Percentiles rank a stretch among this genome's conserved stretches.
phyloP scores from a whole-genome alignment of 306 rosid genomes.

The Vachellia collinsii region DNA sequence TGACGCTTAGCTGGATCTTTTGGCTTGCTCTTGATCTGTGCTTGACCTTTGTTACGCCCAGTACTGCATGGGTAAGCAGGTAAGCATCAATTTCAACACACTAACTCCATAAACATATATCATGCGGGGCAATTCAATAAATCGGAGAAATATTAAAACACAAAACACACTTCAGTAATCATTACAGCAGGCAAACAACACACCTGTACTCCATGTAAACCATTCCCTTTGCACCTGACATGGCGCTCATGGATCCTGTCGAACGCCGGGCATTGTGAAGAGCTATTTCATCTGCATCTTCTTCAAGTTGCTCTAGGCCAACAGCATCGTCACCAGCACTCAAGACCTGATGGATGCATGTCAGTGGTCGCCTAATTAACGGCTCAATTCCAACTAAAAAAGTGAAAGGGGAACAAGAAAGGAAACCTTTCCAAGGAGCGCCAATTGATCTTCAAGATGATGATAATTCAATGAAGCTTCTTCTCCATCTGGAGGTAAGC shows the following conservation, averaged over 20 bases:
- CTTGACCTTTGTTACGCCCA: slow-evolving; percentile 59
- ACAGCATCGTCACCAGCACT: slow-evolving; percentile 90
- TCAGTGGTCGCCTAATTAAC: slow-evolving; percentile 35
- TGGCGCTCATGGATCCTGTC: slow-evolving; percentile 82
- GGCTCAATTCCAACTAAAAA: slow-evolving; percentile 13
- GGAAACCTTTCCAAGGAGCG: slow-evolving; percentile 82
- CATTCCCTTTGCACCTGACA: slow-evolving; percentile 96
- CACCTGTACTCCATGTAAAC: slow-evolving; percentile 96
- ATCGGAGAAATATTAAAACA: slow-evolving; percentile 23
- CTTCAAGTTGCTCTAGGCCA: slow-evolving; percentile 91
- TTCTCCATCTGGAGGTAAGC: slow-evolving; percentile 90
- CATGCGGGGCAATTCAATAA: slow-evolving; percentile 11
- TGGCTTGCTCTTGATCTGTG: slow-evolving; percentile 80
- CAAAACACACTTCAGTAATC: not conserved
- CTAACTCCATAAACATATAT: not conserved
- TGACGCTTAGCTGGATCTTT: slow-evolving; percentile 92
- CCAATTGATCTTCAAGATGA: slow-evolving; percentile 78
- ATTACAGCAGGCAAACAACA: slow-evolving; percentile 17
- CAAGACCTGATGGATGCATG: slow-evolving; percentile 60
- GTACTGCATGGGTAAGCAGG: slow-evolving; percentile 53
- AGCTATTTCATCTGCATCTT: slow-evolving; percentile 87
- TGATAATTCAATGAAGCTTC: slow-evolving; percentile 77
- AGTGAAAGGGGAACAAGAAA: slow-evolving; percentile 29
- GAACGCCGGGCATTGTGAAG: slow-evolving; percentile 69
- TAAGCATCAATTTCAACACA: slow-evolving; percentile 2